These are phyloP conservation scores for Aspergillus ostianus DNA, from an alignment of 495 filamentous ascomycete species.

Conservation along the genomic window DNA sequence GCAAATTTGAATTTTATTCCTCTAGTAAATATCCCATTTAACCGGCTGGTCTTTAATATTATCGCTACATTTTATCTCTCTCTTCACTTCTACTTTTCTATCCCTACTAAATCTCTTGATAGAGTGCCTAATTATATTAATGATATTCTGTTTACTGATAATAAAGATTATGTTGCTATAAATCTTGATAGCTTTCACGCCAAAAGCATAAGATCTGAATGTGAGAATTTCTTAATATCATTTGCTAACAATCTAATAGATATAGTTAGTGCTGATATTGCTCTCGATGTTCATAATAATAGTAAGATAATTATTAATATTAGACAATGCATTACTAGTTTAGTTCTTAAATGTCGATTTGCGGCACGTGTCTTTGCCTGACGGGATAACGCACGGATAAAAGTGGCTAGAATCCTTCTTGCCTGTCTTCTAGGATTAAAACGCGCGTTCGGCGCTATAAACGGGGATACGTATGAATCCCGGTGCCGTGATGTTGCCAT, in stretches of 20 bases:
- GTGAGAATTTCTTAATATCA: slow-evolving; percentile 6
- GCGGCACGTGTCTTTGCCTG: slow-evolving; percentile 21
- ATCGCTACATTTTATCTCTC: not conserved
- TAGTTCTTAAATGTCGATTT: slow-evolving; percentile 27
- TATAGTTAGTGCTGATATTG: slow-evolving; percentile 1
- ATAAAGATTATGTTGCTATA: not conserved
- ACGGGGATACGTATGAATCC: slow-evolving; percentile 28
- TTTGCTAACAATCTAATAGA: slow-evolving; percentile 3
- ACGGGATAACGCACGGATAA: slow-evolving; percentile 29
- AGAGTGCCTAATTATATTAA: slow-evolving; percentile 1
- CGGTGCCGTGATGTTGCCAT: not conserved
- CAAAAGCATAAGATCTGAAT: not conserved
- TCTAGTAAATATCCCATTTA: not conserved
- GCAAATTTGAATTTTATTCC: no score
- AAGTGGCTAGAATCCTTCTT: slow-evolving; percentile 10
- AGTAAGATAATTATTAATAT: slow-evolving; percentile 24
- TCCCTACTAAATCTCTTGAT: not conserved
- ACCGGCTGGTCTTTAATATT: not conserved
- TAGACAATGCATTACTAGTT: slow-evolving; percentile 27
- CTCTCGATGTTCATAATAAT: slow-evolving; percentile 36
- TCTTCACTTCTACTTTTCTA: not conserved
- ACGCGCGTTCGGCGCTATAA: slow-evolving; percentile 2
- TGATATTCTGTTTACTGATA: not conserved
- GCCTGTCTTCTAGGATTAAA: slow-evolving; percentile 1
- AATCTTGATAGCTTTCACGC: not conserved